Base-by-base conservation (phyloP, 2,329 filamentous ascomycete genomes). In the Neophaeococcomyces mojaviensis region DNA sequence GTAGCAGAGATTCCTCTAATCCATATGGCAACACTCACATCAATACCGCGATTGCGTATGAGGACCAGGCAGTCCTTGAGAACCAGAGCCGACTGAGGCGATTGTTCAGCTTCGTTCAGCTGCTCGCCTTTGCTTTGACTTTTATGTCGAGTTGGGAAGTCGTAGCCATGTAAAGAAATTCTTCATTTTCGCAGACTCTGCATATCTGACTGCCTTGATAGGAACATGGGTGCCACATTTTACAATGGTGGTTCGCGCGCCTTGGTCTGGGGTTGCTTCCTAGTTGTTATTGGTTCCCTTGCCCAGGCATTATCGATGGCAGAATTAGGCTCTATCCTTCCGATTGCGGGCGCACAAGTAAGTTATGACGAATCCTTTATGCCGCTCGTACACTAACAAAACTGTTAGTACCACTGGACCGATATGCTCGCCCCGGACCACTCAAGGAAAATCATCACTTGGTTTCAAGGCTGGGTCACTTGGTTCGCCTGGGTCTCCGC, bases 391-490 rank as follows among this genome's bases (percentile, higher is more conserved):
- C n/a, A n/a, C n/a, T n/a, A n/a, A n/a, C n/a, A n/a, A n/a, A n/a
- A n/a, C n/a, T n/a, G n/a, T n/a, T n/a, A n/a, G n/a, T 69, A 70
- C 48, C 64, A 68, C 49, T 69, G 66, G 66, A 69, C 65, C 4
- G 58, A 51, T 38, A 49, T 49, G 7, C 53, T 66, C 15, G 63
- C 64, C 9, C 64, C 63, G 1, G 48, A 49, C 1, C 47, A 47
- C 1, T 56, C 58, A 18, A 53, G 51, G 32, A 57, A 50, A 37
- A 65, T 66, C 36, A 62, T 60, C 18, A 65, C 63, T 2, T 61
- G 58, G 57, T 56, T 59, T 50, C 59, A 61, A 51, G 57, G 65
- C 3, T 69, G 66, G 66, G 55, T 68, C 6, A 69, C 66, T 1
- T 69, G 65, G 65, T 63, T 66, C 37, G 64, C 61, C 28, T 69